phyloP scores from a whole-genome alignment of 352 stramenopile genomes.

The Pythium phragmiticola region DNA sequence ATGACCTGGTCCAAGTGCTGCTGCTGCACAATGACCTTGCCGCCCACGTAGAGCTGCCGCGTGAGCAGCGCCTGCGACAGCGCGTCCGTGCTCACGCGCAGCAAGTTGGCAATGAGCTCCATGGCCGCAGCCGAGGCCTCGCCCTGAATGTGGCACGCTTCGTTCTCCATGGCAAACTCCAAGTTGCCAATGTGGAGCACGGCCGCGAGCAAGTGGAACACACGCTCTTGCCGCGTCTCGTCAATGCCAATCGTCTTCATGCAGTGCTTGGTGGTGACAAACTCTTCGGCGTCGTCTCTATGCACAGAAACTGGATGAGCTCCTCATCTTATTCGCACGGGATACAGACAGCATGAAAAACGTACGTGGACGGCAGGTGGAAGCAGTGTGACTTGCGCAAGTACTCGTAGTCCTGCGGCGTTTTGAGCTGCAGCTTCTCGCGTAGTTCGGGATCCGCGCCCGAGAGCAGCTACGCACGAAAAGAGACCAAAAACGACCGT shows the following conservation, averaged over 20 bases:
- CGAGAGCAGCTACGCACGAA: slow-evolving; percentile 52
- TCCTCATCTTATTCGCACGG: not conserved
- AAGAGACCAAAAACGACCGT: slow-evolving; percentile 4
- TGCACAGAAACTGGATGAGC: not conserved
- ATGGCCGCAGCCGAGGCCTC: slow-evolving; percentile 49
- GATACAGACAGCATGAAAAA: not conserved
- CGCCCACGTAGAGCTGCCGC: slow-evolving; percentile 83
- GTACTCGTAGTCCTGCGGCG: slow-evolving; percentile 85
- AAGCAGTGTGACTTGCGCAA: slow-evolving; percentile 87
- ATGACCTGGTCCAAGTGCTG: slow-evolving; percentile 86
- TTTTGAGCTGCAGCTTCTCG: slow-evolving; percentile 67
- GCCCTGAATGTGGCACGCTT: slow-evolving; percentile 61
- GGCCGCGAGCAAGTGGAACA: slow-evolving; percentile 86
- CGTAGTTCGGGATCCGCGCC: slow-evolving; percentile 70
- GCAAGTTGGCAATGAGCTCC: slow-evolving; percentile 63
- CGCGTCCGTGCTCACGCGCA: slow-evolving; percentile 76
- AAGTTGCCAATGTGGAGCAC: slow-evolving; percentile 89
- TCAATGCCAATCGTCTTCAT: slow-evolving; percentile 90
- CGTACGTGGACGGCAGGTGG: slow-evolving; percentile 62
- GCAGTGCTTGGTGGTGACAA: slow-evolving; percentile 77
- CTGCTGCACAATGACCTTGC: slow-evolving; percentile 89
- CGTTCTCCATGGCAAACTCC: slow-evolving; percentile 82
- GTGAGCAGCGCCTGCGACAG: slow-evolving; percentile 76
- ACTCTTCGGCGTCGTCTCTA: slow-evolving; percentile 81
- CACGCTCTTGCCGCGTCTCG: slow-evolving; percentile 67